These are phyloP conservation scores for Stevia rebaudiana DNA, from an alignment of 140 eudicot species.

Conservation along the genomic window DNA sequence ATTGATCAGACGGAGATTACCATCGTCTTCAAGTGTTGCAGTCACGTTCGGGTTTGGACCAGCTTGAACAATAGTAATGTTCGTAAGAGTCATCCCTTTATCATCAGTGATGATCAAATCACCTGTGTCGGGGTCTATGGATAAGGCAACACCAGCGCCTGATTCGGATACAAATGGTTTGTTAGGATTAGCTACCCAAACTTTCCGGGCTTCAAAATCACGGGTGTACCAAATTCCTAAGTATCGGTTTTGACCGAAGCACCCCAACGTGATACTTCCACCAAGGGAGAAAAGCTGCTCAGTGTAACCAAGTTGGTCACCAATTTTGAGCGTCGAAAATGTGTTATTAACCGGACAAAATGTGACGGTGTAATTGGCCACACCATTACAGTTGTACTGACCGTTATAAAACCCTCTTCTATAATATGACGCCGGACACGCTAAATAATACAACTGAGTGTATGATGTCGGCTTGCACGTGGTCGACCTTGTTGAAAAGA, in stretches of 20 bases:
- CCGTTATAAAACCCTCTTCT: too few relatives aligned
- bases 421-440: too few relatives aligned
- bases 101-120: conserved; percentile 15
- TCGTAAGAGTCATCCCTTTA: conserved; percentile 12
- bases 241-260: conserved; percentile 17
- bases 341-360: conserved; percentile 1
- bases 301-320: conserved; percentile 18
- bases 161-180: conserved; percentile 19
- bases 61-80: conserved; percentile 18
- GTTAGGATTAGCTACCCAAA: too few relatives aligned
- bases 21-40: conserved; percentile 31
- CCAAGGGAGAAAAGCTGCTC: conserved; percentile 30
- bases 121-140: conserved; percentile 23
- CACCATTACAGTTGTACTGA: too few relatives aligned
- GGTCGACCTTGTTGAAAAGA: not conserved
- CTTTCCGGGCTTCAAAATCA: not conserved
- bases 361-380: too few relatives aligned
- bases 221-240: conserved; percentile 45
- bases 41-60: conserved; percentile 18
- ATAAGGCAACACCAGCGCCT: conserved; percentile 11
- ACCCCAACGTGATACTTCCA: conserved; percentile 37
- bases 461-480: conserved; percentile 22
- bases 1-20: conserved; percentile 52
- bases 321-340: conserved; percentile 23
- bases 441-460: conserved; percentile 19